Conservation (phyloP, 306 rosid genomes). For the Sesbania bispinosa region DNA sequence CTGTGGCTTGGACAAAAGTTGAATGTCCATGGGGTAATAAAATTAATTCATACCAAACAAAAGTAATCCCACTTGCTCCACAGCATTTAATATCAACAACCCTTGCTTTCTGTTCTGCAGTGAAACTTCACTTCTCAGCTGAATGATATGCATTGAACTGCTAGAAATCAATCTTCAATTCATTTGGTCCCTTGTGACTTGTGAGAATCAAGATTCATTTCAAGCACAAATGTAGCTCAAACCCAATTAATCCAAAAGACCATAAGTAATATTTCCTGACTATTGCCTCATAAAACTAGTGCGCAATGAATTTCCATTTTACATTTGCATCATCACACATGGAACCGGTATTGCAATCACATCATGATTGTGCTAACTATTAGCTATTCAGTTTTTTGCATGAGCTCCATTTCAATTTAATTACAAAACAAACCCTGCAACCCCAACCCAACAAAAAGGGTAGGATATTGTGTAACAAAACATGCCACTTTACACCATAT, state of each 20-base stretch:
- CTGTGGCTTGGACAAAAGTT: background rate
- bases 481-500: background rate
- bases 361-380: conserved; percentile 6
- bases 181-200: background rate
- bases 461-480: background rate
- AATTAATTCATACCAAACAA: background rate
- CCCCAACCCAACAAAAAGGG: background rate
- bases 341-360: background rate
- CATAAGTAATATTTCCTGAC: background rate
- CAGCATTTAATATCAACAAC: background rate
- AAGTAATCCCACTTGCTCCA: background rate
- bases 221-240: background rate
- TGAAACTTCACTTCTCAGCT: background rate
- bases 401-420: background rate
- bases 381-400: conserved; percentile 6
- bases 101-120: background rate
- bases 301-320: background rate
- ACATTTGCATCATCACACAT: background rate
- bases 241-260: background rate
- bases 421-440: background rate
- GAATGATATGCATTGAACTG: conserved; percentile 8
- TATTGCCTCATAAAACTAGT: background rate
- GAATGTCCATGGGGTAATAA: background rate
- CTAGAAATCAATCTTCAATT: conserved; percentile 4
- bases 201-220: background rate